Percentiles rank a stretch among this genome's conserved stretches.
These are phyloP conservation scores for Porcisia deanei DNA, from an alignment of 208 protist species.

Conservation along the genomic window DNA sequence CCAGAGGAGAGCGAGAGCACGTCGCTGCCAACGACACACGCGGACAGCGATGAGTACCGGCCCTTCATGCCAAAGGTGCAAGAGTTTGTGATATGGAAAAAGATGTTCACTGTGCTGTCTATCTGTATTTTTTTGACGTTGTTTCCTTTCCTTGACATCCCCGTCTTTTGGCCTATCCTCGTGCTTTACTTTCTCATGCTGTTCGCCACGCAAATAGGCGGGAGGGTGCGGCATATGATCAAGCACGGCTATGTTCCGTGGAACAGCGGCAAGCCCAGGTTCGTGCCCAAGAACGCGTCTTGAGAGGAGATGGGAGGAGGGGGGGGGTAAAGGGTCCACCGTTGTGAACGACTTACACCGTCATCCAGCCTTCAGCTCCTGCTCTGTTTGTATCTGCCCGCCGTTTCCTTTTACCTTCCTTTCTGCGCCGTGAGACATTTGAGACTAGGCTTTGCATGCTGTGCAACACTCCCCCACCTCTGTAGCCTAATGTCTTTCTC, in stretches of 20 bases:
- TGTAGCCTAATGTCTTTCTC: no score
- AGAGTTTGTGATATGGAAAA: conserved; percentile 98
- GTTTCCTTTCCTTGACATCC: conserved; percentile 95
- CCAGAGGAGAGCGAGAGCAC: conserved; percentile 64
- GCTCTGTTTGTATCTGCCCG: not conserved
- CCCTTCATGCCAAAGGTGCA: conserved; percentile 96
- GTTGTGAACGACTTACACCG: not conserved
- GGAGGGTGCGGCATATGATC: conserved; percentile 97
- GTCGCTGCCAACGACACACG: conserved; percentile 64
- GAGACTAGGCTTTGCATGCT: not conserved
- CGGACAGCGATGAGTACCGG: conserved; percentile 87
- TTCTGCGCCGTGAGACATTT: not conserved
- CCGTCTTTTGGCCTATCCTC: conserved; percentile 99
- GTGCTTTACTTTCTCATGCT: conserved; percentile 97
- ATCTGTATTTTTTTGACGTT: conserved; percentile 93
- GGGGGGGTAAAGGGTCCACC: not conserved
- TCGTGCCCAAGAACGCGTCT: conserved; percentile 68
- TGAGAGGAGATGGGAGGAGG: conserved; percentile 3
- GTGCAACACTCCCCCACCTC: not conserved
- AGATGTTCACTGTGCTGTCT: conserved; percentile 76
- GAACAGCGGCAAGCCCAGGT: conserved; percentile 84
- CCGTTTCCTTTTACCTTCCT: not conserved
- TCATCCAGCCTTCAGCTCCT: not conserved
- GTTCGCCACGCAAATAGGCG: conserved; percentile 93
- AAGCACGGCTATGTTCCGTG: conserved; percentile 95